Conservation (phyloP, 164 flowering plant genomes). For the Tetracentron sinense region DNA sequence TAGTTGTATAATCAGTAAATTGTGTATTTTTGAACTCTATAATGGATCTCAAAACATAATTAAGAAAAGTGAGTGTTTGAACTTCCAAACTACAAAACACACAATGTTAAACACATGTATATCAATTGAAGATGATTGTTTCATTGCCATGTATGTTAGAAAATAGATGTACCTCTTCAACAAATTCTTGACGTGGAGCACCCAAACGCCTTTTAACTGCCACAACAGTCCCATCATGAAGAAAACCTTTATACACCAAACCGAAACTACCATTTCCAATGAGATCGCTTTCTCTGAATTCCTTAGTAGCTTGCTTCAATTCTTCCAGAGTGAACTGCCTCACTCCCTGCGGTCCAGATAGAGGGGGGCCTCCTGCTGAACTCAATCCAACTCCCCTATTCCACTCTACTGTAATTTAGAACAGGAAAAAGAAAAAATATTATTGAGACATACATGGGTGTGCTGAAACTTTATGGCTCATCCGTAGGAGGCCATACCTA, state of each 20-base stretch:
- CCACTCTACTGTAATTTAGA: conserved; percentile 33
- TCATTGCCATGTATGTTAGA: not conserved
- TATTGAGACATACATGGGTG: not conserved
- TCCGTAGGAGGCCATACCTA: conserved; percentile 33
- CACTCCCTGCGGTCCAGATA: conserved; percentile 29
- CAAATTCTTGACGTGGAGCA: conserved; percentile 40
- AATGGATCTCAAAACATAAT: not conserved
- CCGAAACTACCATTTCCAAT: conserved; percentile 71
- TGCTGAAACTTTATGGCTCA: not conserved
- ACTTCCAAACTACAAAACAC: not conserved
- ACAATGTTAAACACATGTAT: not conserved
- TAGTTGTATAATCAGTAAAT: not conserved
- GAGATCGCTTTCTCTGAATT: conserved; percentile 49
- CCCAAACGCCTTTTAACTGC: conserved; percentile 61
- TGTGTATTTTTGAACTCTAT: not conserved
- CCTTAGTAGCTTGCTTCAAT: conserved; percentile 55
- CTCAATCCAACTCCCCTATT: conserved; percentile 38
- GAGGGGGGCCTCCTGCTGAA: conserved; percentile 23
- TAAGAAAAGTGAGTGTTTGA: not conserved
- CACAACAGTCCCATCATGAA: conserved; percentile 62
- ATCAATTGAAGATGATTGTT: not conserved
- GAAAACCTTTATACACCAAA: conserved; percentile 57
- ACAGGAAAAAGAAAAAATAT: conserved; percentile 2
- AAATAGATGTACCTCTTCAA: conserved; percentile 41
- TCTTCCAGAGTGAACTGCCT: conserved; percentile 54